Evolutionary conservation across 495 filamentous ascomycete species (phyloP).

Genomic region (Pyrenopolyporus hunteri): DNA sequence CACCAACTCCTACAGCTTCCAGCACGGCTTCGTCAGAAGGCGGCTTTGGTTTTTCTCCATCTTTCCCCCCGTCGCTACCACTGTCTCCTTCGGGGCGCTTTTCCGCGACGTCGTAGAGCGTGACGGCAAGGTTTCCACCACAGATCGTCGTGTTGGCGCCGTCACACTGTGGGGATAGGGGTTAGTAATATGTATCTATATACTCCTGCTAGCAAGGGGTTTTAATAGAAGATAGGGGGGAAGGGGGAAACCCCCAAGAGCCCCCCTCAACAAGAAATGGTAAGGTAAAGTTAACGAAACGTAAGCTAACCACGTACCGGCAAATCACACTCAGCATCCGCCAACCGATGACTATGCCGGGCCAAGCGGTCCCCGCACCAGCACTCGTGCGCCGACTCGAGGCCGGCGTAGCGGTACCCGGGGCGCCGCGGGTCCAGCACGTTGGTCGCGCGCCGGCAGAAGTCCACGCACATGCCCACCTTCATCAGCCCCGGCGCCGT

Average conservation of each 20-base stretch:
- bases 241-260: too few relatives aligned
- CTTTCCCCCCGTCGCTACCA: background rate
- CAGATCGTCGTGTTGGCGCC: constrained; percentile 51
- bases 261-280: too few relatives aligned
- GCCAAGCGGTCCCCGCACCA: constrained; percentile 53
- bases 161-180: constrained; percentile 40
- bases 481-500: constrained; percentile 44
- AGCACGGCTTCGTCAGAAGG: constrained; percentile 13
- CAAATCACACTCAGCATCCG: constrained; percentile 49
- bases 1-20: constrained; percentile 15
- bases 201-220: background rate
- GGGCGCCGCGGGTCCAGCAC: background rate
- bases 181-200: background rate
- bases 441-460: constrained; percentile 42
- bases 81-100: background rate
- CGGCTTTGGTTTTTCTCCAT: background rate
- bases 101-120: constrained; percentile 16
- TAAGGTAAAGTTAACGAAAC: too few relatives aligned
- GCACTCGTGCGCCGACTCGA: constrained; percentile 60
- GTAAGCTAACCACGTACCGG: constrained; percentile 28
- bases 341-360: constrained; percentile 39
- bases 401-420: constrained; percentile 49
- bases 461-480: constrained; percentile 44
- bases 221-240: background rate
- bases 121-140: constrained; percentile 48